phyloP scores from a whole-genome alignment of 345 rosid species.

The Corchorus capsularis region DNA sequence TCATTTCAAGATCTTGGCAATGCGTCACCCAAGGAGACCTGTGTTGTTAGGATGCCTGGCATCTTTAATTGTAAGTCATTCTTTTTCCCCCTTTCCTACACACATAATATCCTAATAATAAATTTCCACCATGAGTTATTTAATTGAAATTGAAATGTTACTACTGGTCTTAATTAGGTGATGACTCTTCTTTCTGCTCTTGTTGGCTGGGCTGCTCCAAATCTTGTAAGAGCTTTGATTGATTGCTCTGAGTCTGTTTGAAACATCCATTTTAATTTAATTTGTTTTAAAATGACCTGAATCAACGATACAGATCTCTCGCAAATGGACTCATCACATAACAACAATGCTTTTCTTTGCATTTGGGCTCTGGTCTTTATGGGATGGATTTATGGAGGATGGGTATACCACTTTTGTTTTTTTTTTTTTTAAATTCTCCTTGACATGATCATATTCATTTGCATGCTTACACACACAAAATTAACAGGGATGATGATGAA shows the following conservation, averaged over 20 bases:
- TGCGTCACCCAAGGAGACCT: slow-evolving; percentile 96
- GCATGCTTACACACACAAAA: neutral
- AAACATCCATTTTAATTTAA: too few species aligned
- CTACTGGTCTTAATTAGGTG: slow-evolving; percentile 50
- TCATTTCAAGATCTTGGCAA: slow-evolving; percentile 83
- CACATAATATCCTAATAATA: too few species aligned
- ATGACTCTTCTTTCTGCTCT: slow-evolving; percentile 87
- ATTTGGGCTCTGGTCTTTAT: slow-evolving; percentile 85
- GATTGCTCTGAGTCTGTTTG: too few species aligned
- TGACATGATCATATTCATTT: slow-evolving; percentile 2
- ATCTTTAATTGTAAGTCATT: slow-evolving; percentile 64
- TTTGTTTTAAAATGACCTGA: too few species aligned
- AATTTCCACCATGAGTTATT: too few species aligned
- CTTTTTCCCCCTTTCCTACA: neutral
- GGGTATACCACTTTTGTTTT: slow-evolving; percentile 50
- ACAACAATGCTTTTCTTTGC: slow-evolving; percentile 80
- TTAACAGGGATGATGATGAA: slow-evolving; percentile 68
- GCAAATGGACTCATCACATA: slow-evolving; percentile 89
- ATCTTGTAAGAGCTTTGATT: slow-evolving; percentile 57
- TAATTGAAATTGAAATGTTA: slow-evolving; percentile 11
- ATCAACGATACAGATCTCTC: slow-evolving; percentile 66
- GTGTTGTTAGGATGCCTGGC: slow-evolving; percentile 87
- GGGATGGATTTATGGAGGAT: slow-evolving; percentile 74
- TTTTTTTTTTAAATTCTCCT: neutral
- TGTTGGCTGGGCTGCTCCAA: slow-evolving; percentile 95